phyloP scores from a whole-genome alignment of 331 rosid genomes.

The Malus hybrid region DNA sequence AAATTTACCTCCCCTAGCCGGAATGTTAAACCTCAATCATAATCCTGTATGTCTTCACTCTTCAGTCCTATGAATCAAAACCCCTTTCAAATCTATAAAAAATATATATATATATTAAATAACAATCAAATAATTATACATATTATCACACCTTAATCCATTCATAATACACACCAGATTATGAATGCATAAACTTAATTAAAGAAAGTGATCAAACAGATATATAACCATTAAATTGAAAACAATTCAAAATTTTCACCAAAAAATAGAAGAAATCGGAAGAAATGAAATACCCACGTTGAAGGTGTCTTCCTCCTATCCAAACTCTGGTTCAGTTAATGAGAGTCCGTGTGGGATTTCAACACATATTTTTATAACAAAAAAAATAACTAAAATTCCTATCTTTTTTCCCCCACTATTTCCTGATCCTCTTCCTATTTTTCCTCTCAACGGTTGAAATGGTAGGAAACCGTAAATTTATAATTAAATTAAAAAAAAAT shows the following conservation, averaged over 20 bases:
- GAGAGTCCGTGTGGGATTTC: background rate
- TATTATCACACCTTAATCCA: background rate
- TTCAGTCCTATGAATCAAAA: background rate
- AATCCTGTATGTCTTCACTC: background rate
- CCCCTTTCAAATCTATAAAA: background rate
- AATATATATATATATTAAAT: no score
- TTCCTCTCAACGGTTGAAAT: background rate
- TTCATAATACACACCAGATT: background rate
- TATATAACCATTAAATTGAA: no score
- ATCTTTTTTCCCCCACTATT: background rate
- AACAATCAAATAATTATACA: background rate
- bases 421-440: background rate
- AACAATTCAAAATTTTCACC: background rate
- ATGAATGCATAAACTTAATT: background rate
- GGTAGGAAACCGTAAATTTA: background rate
- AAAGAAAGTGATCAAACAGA: background rate
- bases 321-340: background rate
- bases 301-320: background rate
- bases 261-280: background rate
- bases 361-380: background rate
- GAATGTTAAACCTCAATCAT: constrained; percentile 1
- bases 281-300: background rate
- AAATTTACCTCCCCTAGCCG: background rate
- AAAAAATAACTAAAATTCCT: background rate
- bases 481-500: no score